phyloP scores from a whole-genome alignment of 495 filamentous ascomycete species.

The Penicillium robsamsonii region DNA sequence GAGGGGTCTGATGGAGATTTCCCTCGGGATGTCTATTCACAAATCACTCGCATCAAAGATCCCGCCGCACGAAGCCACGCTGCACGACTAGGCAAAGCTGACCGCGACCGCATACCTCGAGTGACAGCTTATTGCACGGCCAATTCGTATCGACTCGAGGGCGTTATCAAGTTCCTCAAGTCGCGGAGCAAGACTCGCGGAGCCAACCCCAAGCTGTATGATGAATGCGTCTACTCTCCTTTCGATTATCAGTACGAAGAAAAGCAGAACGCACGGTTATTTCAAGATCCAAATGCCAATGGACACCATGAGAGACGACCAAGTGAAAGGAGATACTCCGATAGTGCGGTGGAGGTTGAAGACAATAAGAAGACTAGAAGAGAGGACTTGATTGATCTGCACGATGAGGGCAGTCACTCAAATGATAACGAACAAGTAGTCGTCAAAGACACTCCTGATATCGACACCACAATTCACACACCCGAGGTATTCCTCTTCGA shows the following conservation, averaged over 20 bases:
- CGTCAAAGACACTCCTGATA: conserved; percentile 33
- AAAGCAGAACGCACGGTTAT: conserved; percentile 34
- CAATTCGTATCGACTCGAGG: conserved; percentile 82
- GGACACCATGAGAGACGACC: conserved; percentile 37
- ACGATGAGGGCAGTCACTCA: conserved; percentile 37
- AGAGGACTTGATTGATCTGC: conserved; percentile 56
- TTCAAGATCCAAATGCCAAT: conserved; percentile 20
- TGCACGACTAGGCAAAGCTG: conserved; percentile 87
- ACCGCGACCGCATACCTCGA: conserved; percentile 78
- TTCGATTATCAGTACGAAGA: conserved; percentile 67
- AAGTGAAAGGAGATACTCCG: conserved; percentile 64
- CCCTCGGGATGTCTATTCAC: conserved; percentile 92
- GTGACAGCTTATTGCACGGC: conserved; percentile 97
- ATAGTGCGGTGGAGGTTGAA: conserved; percentile 58
- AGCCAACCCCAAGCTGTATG: conserved; percentile 83
- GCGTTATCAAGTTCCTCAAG: conserved; percentile 84
- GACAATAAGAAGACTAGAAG: conserved; percentile 47
- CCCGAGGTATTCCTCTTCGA: conserved; percentile 95
- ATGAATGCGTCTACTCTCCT: conserved; percentile 95
- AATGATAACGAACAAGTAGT: conserved; percentile 30
- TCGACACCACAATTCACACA: conserved; percentile 72
- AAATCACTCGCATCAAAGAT: conserved; percentile 94
- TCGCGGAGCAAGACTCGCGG: conserved; percentile 69
- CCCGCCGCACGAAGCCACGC: conserved; percentile 91
- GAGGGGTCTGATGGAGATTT: conserved; percentile 75